A percentile compares a stretch with the other conserved stretches of the same genome.
These are phyloP conservation scores for Pleurotus salmoneostramineus DNA, from an alignment of 768 basidiomycete species.

Conservation along the genomic window DNA sequence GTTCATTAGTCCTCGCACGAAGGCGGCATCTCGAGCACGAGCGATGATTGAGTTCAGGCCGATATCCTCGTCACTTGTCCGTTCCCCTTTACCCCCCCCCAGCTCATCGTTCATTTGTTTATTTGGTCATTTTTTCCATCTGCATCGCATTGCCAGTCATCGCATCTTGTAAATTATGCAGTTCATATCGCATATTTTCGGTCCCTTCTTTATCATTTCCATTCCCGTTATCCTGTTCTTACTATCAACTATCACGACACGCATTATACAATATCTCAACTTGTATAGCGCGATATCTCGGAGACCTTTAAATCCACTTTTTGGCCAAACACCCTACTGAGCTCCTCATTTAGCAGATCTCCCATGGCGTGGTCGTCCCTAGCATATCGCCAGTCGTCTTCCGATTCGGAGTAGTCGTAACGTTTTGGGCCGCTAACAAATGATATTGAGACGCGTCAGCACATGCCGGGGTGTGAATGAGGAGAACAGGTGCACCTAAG, in stretches of 20 bases:
- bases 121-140: not conserved
- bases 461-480: not conserved
- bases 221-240: not conserved
- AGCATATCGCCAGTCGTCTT: constrained; percentile 70
- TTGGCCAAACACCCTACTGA: constrained; percentile 33
- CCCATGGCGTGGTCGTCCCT: constrained; percentile 63
- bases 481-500: constrained; percentile 50
- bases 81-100: not conserved
- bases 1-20: constrained; percentile 63
- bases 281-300: constrained; percentile 14
- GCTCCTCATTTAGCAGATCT: constrained; percentile 64
- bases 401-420: constrained; percentile 66
- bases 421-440: constrained; percentile 81
- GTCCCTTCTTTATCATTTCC: not conserved
- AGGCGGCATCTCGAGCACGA: constrained; percentile 30
- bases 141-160: too few relatives aligned
- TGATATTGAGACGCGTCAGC: not conserved
- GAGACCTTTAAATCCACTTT: constrained; percentile 27
- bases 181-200: constrained; percentile 10
- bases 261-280: constrained; percentile 1
- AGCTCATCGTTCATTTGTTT: not conserved
- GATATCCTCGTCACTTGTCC: constrained; percentile 1
- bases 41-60: constrained; percentile 6
- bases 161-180: not conserved
- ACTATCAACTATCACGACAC: not conserved